Base-by-base conservation (phyloP, 1,139 yeast species). In the Candida glucosophila region DNA sequence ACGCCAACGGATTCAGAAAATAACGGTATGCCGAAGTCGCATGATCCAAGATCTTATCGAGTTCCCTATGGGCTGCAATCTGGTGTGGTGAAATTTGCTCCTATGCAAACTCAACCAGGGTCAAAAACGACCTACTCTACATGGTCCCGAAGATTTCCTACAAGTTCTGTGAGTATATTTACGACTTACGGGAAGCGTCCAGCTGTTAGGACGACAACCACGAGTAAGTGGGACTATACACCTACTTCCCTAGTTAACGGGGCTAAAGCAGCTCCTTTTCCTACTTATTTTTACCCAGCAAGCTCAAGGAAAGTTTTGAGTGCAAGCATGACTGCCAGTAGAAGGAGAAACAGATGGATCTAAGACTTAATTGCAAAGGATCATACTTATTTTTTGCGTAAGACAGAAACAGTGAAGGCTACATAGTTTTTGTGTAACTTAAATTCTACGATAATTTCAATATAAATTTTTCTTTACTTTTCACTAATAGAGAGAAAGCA, bases 91-190 rank as follows among this genome's bases (percentile, higher is more conserved):
- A 66, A 83, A 47, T 82, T 58, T 52, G 96, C 96, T 1, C 95
- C 95, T 26, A 85, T 86, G 95, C 95, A 85, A 55, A 52, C 62
- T 32, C 94, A 85, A 55, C 95, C 96, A 5, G 81, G 77, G 4
- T 47, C 80, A 2, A 62, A 54, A 6, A 73, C 83, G 9, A 78
- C 94, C 1, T 74, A 71, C 14, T 62, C 77, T 4, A 55, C 77
- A 3, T 78, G 83, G 81, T 47, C 73, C 2, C 63, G 72, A 44
- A 56, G 64, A 37, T 77, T 55, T 47, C 75, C 88, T 12, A 69
- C 88, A 1, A 73, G 85, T 34, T 60, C 78, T 0, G 85, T 77
- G 15, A 66, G 82, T 1, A 51, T 47, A 29, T 74, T 59, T 40
- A 75, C 72, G 3, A 55, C 77, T 0, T 30, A 53, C 14, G 41